These are phyloP conservation scores for Starmerella asiatica DNA, from an alignment of 805 yeast species.

Conservation along the genomic window DNA sequence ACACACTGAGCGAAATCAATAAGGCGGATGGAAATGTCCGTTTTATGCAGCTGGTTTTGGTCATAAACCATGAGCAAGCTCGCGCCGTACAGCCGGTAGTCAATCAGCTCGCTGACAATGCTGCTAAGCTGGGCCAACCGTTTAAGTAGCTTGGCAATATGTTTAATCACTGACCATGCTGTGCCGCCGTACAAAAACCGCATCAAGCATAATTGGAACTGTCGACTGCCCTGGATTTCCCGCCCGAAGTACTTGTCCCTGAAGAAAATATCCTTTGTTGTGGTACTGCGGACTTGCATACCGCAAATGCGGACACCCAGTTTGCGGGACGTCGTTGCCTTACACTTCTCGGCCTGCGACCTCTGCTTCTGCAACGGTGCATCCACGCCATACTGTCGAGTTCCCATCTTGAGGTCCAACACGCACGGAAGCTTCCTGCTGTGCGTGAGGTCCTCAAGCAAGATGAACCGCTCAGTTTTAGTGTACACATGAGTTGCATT, in stretches of 20 bases:
- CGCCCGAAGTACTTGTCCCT: conserved; percentile 92
- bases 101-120: conserved; percentile 44
- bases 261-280: conserved; percentile 38
- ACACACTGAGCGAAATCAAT: conserved; percentile 95
- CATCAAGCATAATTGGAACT: conserved; percentile 61
- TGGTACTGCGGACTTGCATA: conserved; percentile 64
- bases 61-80: conserved; percentile 83
- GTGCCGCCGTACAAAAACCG: conserved; percentile 73
- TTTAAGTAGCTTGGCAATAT: conserved; percentile 52
- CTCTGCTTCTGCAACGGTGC: conserved; percentile 56
- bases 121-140: conserved; percentile 45
- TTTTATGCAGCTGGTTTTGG: conserved; percentile 31
- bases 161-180: conserved; percentile 43
- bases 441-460: conserved; percentile 79
- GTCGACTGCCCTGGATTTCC: conserved; percentile 50
- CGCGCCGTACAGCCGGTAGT: conserved; percentile 86
- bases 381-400: conserved; percentile 95
- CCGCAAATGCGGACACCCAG: conserved; percentile 94
- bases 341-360: conserved; percentile 75
- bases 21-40: conserved; percentile 34
- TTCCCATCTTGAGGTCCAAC: conserved; percentile 92
- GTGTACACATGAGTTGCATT: conserved; percentile 25
- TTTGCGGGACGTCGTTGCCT: conserved; percentile 59
- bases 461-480: conserved; percentile 63
- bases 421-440: conserved; percentile 81